Evolutionary conservation across 208 protist genomes (phyloP), one percentile per base, ranked within the genome.

Genomic region (Histomonas meleagridis): DNA sequence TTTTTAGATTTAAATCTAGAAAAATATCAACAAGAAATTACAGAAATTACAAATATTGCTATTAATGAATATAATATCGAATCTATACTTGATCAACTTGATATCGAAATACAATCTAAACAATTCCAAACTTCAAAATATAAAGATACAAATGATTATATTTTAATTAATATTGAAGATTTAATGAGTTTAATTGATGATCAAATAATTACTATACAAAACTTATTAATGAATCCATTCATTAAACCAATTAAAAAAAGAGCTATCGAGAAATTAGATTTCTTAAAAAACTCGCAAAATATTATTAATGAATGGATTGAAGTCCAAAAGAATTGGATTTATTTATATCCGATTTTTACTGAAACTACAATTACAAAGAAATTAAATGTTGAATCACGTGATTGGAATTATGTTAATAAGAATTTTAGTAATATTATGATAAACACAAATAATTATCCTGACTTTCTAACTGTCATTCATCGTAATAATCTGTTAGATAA

Each of bases 141-240:
- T 53, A 65, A 43, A 70, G 49, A 60, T 49, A 91, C 86, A 46
- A 46, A 49, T 7, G 7, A 28, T 26, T 91, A 43, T 48, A 91
- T 91, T 69, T 9, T 91, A 1, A 28, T 16, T 16, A 53, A 38
- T 38, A 65, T 91, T 51, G 86, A 91, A 49, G 86, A 91, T 43
- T 4, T 91, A 5, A 91, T 60, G 23, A 28, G 32, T 23, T 35
- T 91, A 0, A 69, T 91, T 43, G 86, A 91, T 65, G 86, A 91
- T 69, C 49, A 91, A 60, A 7, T 91, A 2, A 38, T 65, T 69
- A 91, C 49, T 32, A 91, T 53, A 91, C 86, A 91, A 62, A 60
- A 35, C 46, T 32, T 91, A 0, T 18, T 65, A 9, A 91, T 35
- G 35, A 69, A 48, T 55, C 86, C 86, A 32, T 91, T 46, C 86